These are phyloP conservation scores for Sutorius australiensis DNA, from an alignment of 768 basidiomycete species.

Conservation along the genomic window DNA sequence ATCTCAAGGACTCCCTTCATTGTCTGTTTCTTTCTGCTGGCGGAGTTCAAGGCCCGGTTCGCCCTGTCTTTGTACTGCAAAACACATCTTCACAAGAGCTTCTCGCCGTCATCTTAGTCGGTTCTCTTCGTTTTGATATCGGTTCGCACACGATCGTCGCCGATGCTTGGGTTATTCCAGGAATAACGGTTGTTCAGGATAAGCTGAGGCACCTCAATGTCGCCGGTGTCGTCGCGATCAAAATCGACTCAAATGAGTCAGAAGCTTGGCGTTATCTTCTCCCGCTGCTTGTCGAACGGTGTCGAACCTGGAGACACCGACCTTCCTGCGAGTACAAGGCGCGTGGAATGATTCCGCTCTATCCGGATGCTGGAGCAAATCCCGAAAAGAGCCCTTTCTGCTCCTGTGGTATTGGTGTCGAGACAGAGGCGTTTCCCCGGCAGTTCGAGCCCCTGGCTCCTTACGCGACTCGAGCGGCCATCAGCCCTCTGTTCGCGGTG, in stretches of 20 bases:
- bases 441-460: conserved; percentile 41
- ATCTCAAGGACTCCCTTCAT: conserved; percentile 34
- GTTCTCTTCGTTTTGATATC: conserved; percentile 44
- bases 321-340: conserved; percentile 45
- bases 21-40: conserved; percentile 23
- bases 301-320: conserved; percentile 49
- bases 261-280: conserved; percentile 49
- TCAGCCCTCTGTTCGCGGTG: conserved; percentile 52
- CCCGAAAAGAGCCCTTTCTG: conserved; percentile 44
- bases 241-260: conserved; percentile 15
- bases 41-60: conserved; percentile 20
- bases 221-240: conserved; percentile 8
- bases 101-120: conserved; percentile 47
- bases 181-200: conserved; percentile 15
- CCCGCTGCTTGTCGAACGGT: conserved; percentile 49
- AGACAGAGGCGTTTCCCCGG: conserved; percentile 35
- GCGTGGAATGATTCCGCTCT: conserved; percentile 35
- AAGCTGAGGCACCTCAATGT: conserved; percentile 10
- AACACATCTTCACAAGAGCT: conserved; percentile 9
- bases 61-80: conserved; percentile 20
- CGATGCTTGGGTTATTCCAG: conserved; percentile 46
- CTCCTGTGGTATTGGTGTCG: conserved; percentile 49
- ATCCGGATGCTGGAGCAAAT: conserved; percentile 28
- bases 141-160: conserved; percentile 48
- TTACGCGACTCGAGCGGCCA: conserved; percentile 46